Conservation (phyloP, 768 basidiomycete genomes). For the Tylopilus sp. region DNA sequence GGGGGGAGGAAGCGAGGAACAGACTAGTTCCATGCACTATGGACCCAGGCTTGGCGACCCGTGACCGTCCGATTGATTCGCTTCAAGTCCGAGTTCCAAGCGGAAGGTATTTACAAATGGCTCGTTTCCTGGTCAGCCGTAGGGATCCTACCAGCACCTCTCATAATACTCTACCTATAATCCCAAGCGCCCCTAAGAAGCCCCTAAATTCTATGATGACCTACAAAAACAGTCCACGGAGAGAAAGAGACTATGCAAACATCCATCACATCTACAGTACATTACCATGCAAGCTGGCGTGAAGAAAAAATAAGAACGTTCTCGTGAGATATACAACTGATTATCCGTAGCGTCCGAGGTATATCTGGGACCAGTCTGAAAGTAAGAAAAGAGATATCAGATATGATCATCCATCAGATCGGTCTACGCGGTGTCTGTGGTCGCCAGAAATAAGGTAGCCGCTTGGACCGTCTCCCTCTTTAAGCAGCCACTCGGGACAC, state of each 20-base stretch:
- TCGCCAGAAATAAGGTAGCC: neutral
- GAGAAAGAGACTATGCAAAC: too few relatives aligned
- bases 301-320: neutral
- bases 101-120: too few relatives aligned
- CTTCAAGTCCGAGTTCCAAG: too few relatives aligned
- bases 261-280: constrained; percentile 9
- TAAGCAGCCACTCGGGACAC: constrained; percentile 34
- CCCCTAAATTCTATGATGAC: constrained; percentile 3
- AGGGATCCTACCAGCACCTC: too few relatives aligned
- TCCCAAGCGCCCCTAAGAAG: neutral
- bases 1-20: too few relatives aligned
- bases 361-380: constrained; percentile 1
- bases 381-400: neutral
- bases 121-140: too few relatives aligned
- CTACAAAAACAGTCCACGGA: neutral
- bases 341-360: constrained; percentile 16
- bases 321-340: constrained; percentile 3
- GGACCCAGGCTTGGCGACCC: too few relatives aligned
- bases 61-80: too few relatives aligned
- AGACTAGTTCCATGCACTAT: too few relatives aligned
- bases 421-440: neutral
- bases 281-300: too few relatives aligned
- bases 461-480: neutral
- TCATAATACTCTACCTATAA: neutral
- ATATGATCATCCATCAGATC: neutral